Percentiles rank a stretch among this genome's conserved stretches.
Conservation (phyloP, 2,329 filamentous ascomycete species). For the Botrytis tulipae region DNA sequence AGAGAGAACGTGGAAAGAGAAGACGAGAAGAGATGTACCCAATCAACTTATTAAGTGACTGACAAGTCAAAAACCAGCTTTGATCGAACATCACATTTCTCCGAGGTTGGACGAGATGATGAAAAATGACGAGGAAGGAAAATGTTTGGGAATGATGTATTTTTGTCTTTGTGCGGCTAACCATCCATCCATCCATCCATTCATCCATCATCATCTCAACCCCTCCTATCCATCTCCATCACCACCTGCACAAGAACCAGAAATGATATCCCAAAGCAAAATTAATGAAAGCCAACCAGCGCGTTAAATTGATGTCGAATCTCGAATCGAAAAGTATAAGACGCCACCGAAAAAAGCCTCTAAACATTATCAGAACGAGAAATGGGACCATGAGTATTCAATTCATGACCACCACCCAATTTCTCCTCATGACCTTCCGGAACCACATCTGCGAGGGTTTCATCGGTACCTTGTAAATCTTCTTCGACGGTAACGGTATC, state of each 20-base stretch:
- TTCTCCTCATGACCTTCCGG: conserved; percentile 30
- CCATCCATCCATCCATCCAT: neutral
- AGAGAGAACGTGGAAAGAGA: too few species aligned
- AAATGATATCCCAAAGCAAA: neutral
- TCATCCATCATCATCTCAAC: neutral
- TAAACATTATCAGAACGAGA: neutral
- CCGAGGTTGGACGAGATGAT: too few species aligned
- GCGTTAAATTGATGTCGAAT: neutral
- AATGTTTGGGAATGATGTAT: neutral
- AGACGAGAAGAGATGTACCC: neutral
- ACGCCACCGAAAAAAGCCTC: neutral
- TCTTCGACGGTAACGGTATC: conserved; percentile 80
- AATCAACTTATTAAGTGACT: neutral
- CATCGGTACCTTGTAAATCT: conserved; percentile 81
- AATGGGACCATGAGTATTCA: neutral
- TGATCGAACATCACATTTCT: neutral
- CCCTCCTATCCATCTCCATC: neutral
- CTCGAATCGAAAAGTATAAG: neutral
- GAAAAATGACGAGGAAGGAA: neutral
- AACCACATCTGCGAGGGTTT: conserved; percentile 70
- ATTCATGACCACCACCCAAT: neutral
- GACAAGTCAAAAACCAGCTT: neutral
- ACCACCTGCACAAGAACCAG: neutral
- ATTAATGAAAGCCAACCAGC: neutral
- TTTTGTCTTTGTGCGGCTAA: neutral